Percentiles rank a stretch among this genome's conserved stretches.
Evolutionary conservation across 2,329 filamentous ascomycete genomes (phyloP).

Genomic region (Microsporum audouinii): DNA sequence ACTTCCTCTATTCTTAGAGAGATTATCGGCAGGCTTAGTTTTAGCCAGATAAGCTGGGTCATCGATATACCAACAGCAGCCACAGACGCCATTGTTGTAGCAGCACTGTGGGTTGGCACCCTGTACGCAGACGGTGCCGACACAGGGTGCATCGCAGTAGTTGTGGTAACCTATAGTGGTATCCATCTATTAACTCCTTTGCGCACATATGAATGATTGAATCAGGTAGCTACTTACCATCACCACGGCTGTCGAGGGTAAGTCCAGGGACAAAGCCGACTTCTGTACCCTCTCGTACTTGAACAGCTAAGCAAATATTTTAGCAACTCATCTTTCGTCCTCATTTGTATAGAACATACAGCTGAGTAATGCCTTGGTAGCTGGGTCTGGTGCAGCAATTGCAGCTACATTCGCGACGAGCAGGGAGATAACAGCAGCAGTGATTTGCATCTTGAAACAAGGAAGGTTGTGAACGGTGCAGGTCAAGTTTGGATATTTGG

Average conservation of each 20-base stretch:
- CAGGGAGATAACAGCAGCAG: not conserved
- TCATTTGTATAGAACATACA: not conserved
- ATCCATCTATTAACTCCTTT: not conserved
- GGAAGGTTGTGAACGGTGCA: not conserved
- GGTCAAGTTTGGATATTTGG: not conserved
- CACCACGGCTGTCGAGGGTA: not conserved
- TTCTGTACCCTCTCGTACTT: not conserved
- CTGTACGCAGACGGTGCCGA: not conserved
- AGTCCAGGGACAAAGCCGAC: not conserved
- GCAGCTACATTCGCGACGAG: not conserved
- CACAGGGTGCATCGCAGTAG: not conserved
- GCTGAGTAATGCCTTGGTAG: not conserved
- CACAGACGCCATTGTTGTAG: not conserved
- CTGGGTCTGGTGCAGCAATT: not conserved
- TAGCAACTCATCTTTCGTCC: not conserved
- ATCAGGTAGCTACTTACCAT: not conserved
- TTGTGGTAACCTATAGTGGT: not conserved
- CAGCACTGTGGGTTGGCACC: slow-evolving; percentile 1
- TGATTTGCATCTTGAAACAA: not conserved
- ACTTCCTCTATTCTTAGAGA: not conserved
- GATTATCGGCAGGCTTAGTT: not conserved
- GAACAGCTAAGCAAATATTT: not conserved
- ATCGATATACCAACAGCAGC: not conserved
- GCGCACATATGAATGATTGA: not conserved
- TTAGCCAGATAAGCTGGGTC: not conserved